Evolutionary conservation across 2,329 filamentous ascomycete species (phyloP), one percentile per base, ranked within the genome.

Genomic region (Huntiella decipiens): DNA sequence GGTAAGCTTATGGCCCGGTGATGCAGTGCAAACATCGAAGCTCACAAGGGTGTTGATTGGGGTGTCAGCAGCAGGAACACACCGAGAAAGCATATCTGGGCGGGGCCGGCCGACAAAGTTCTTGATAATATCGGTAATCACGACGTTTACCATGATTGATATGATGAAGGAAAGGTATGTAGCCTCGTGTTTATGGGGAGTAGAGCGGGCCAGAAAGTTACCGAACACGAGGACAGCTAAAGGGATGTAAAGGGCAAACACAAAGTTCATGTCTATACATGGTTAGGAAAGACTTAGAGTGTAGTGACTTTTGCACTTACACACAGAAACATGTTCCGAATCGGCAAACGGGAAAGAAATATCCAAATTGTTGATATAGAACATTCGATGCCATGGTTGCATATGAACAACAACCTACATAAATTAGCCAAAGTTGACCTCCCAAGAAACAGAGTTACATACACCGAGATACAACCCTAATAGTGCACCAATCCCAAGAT

Each of bases 351-450:
- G 91, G 56, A 81, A 95, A 52, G 84, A 79, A 50, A 96, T 85
- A 43, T 76, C 68, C 17, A 82, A 71, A 58, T 96, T 85, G 58
- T 86, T 82, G 51, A 96, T 73, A 52, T 76, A 82, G 64, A 98
- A 96, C 75, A 95, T 82, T 63, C 84, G 85, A 60, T 96, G 86
- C 59, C 96, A 96, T 0, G 91, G 91, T 50, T 79, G 77, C 54
- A 83, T 71, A 53, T 81, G 68, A 54, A 82, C 65, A 60, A 76
- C 33, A 35, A 45, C 31, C 50, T 49, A 28, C 11, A 19, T 5
- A 15, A 37, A 8, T n/a, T 33, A 12, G 17, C 12, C 33, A 28
- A 31, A 19, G 16, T 13, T 37, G n/a, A 12, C 8, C n/a, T 44
- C 4, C 5, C 3, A 28, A 11, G 12, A 13, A 22, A 40, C 39